Evolutionary conservation across 495 filamentous ascomycete species (phyloP), one percentile per base, ranked within the genome.

Genomic region (Poronia punctata): DNA sequence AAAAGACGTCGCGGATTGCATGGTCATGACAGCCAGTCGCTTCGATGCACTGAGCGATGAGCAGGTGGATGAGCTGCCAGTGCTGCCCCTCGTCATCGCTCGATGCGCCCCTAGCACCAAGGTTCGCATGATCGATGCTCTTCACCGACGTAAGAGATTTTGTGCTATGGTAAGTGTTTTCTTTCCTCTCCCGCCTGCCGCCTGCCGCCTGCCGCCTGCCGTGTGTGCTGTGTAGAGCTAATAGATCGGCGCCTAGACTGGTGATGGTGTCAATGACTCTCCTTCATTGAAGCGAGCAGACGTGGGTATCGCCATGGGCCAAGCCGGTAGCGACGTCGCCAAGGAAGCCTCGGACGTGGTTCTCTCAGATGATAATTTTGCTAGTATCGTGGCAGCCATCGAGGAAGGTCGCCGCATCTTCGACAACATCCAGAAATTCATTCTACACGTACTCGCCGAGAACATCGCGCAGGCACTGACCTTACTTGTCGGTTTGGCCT

Each of bases 181-280:
- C 10, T 32, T 20, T 8, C n/a, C n/a, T n/a, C n/a, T n/a, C n/a
- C n/a, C n/a, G n/a, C n/a, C n/a, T n/a, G n/a, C n/a, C n/a, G n/a
- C n/a, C n/a, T n/a, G n/a, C n/a, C n/a, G n/a, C n/a, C n/a, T n/a
- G n/a, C n/a, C n/a, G n/a, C n/a, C n/a, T n/a, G n/a, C n/a, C n/a
- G n/a, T n/a, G n/a, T n/a, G n/a, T n/a, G n/a, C n/a, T n/a, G n/a
- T n/a, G n/a, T n/a, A n/a, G n/a, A n/a, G n/a, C n/a, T n/a, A n/a
- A n/a, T n/a, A n/a, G n/a, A n/a, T n/a, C n/a, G n/a, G n/a, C n/a
- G n/a, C n/a, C n/a, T 24, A 48, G 49, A 84, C 79, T 12, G 82
- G 84, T 15, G 84, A 87, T 56, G 83, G 84, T 21, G 84, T 88
- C 27, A 88, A 87, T 50, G 84, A 88, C 55, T 82, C 81, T 6